phyloP scores from a whole-genome alignment of 345 rosid genomes.

The Toxicodendron radicans region DNA sequence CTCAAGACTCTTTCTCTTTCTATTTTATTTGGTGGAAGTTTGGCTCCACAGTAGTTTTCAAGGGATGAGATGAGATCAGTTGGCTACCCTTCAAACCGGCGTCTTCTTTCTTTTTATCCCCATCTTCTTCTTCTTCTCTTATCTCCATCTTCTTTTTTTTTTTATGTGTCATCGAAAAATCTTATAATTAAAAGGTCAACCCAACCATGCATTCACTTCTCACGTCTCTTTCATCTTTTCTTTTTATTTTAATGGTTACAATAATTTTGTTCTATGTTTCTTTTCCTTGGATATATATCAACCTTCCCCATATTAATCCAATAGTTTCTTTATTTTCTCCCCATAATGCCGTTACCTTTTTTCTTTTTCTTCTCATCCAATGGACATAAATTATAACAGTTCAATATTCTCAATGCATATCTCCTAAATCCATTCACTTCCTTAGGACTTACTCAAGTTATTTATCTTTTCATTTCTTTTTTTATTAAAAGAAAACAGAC shows the following conservation, averaged over 20 bases:
- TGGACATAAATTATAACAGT: too few species aligned
- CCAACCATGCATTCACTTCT: conserved; percentile 25
- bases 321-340: background rate
- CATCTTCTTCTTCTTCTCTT: conserved; percentile 12
- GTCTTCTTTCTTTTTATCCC: conserved; percentile 4
- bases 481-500: too few species aligned
- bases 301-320: background rate
- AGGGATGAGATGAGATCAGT: conserved; percentile 26
- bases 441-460: too few species aligned
- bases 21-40: conserved; percentile 26
- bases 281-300: background rate
- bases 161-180: conserved; percentile 11
- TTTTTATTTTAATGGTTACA: background rate
- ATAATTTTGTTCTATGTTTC: background rate
- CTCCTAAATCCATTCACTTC: too few species aligned
- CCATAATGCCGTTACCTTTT: too few species aligned
- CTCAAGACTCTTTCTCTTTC: conserved; percentile 34
- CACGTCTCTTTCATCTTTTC: conserved; percentile 28
- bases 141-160: conserved; percentile 19
- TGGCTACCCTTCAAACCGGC: conserved; percentile 12
- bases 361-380: too few species aligned
- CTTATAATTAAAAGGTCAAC: conserved; percentile 27
- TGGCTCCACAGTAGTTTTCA: conserved; percentile 37
- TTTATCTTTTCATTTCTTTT: too few species aligned
- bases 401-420: too few species aligned